phyloP scores from a whole-genome alignment of 352 stramenopile genomes.

The Pythium oligandrum region DNA sequence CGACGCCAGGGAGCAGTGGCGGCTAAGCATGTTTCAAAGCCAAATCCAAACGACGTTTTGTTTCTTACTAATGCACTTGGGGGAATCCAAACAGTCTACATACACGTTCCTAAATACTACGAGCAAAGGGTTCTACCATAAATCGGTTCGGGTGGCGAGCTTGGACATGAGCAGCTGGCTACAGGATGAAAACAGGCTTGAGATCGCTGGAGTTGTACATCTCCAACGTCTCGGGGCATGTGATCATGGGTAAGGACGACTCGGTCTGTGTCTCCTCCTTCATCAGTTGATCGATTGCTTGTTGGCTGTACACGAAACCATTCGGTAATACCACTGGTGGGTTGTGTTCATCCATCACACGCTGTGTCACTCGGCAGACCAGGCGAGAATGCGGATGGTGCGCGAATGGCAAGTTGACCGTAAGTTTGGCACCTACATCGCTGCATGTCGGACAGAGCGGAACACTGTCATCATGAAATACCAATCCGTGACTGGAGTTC shows the following conservation, averaged over 20 bases:
- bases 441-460: constrained; percentile 75
- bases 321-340: constrained; percentile 76
- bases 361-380: constrained; percentile 73
- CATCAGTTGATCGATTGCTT: constrained; percentile 55
- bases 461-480: constrained; percentile 14
- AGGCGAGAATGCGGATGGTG: constrained; percentile 82
- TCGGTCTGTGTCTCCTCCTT: constrained; percentile 12
- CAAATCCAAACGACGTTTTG: no score
- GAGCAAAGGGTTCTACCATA: no score
- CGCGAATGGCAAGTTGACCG: constrained; percentile 51
- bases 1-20: not conserved
- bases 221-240: constrained; percentile 69
- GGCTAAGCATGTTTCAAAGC: no score
- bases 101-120: no score
- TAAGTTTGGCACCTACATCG: constrained; percentile 60
- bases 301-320: constrained; percentile 78
- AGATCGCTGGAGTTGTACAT: constrained; percentile 51
- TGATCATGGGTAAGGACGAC: constrained; percentile 37
- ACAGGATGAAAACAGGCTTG: constrained; percentile 81
- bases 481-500: no score
- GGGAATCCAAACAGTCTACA: no score
- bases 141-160: no score
- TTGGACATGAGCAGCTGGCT: constrained; percentile 1
- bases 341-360: constrained; percentile 85
- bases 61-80: no score